Evolutionary conservation across 2,329 filamentous ascomycete species (phyloP), one percentile per base, ranked within the genome.

Genomic region (Diaporthe velutina): DNA sequence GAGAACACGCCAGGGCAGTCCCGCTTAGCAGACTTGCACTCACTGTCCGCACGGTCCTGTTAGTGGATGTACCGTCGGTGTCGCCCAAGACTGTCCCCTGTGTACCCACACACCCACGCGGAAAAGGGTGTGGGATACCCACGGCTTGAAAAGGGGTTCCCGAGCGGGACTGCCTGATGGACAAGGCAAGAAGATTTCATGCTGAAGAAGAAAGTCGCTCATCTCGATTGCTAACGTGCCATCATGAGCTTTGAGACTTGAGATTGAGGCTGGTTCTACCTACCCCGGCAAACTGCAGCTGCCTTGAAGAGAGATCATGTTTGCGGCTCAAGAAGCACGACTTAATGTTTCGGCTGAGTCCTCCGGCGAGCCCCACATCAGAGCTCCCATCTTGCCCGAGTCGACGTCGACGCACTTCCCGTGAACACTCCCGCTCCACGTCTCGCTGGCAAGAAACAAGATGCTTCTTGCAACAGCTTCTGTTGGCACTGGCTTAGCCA

Each of bases 401-500:
- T 68, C 48, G 64, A 68, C 48, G 12, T 68, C 45, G 15, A 68
- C 3, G 33, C 64, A 68, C 15, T 68, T 52, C n/a, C 64, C 64
- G n/a, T 68, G 64, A 8, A 68, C 33, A 17, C 48, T 68, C 2
- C 64, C 45, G 33, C 64, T 68, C 64, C 64, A 68, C 22, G 64
- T 28, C 33, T 68, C 64, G 33, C 64, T 68, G 12, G 64, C 64
- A 13, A 68, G 64, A 22, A 68, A 68, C 33, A 68, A 28, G 15
- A 68, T 68, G 64, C 64, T 68, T 13, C 64, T 68, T 22, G 64
- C 64, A 22, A 68, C 64, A 35, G 48, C 64, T 15, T 40, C 64
- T 7, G 64, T 54, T 9, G 64, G 64, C 30, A 68, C 64, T 22
- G 64, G 64, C 9, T 3, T 25, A 3, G 48, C 64, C 64, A 68